phyloP scores from a whole-genome alignment of 768 basidiomycete genomes.

The Gymnopilus dilepis region DNA sequence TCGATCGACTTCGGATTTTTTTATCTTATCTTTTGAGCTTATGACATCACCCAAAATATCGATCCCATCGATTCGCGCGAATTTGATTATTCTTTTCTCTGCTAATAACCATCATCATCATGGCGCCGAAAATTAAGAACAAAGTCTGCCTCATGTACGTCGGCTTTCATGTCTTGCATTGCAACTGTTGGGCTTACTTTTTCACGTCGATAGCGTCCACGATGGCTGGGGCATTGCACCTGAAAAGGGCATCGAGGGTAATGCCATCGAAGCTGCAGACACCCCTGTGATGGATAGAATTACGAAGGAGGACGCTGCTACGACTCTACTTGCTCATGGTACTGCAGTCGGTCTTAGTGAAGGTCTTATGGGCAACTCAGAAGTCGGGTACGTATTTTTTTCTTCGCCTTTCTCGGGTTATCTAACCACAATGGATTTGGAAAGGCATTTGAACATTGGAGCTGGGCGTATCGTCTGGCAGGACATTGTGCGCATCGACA shows the following conservation, averaged over 20 bases:
- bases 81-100: constrained; percentile 2
- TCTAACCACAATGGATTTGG: background rate
- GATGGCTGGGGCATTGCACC: constrained; percentile 93
- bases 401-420: background rate
- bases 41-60: constrained; percentile 7
- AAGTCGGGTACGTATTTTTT: constrained; percentile 78
- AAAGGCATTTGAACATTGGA: constrained; percentile 93
- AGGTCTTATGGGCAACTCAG: constrained; percentile 97
- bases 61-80: constrained; percentile 4
- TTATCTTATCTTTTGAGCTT: background rate
- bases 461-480: constrained; percentile 97
- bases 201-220: constrained; percentile 68
- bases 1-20: background rate
- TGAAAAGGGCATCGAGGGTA: constrained; percentile 74
- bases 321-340: constrained; percentile 82
- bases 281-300: constrained; percentile 93
- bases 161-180: background rate
- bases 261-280: constrained; percentile 84
- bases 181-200: background rate
- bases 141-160: constrained; percentile 91
- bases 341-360: constrained; percentile 92
- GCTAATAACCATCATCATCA: constrained; percentile 11
- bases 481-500: constrained; percentile 95
- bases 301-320: constrained; percentile 73
- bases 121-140: constrained; percentile 64